Base-by-base conservation (phyloP, 805 yeast species). In the Tetrapisispora namnaoensis region DNA sequence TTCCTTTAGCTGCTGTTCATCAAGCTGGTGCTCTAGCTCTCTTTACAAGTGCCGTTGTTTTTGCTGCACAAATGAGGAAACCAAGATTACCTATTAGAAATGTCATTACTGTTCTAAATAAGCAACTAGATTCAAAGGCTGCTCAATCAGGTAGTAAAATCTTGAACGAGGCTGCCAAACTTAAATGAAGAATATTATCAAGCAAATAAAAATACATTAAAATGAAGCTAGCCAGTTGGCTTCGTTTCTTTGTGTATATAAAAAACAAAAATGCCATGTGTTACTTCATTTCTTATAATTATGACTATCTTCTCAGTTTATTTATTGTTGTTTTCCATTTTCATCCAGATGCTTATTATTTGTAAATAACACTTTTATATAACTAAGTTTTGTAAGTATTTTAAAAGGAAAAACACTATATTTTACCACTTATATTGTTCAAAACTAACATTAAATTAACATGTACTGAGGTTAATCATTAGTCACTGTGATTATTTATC, bases 11-110 rank as follows among this genome's bases (percentile, higher is more conserved):
- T 1, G 95, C 97, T 4, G 79, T 89, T 6, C 99, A 93, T 65
- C 99, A 93, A 72, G 96, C 96, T 9, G 98, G 98, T 56, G 95
- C 97, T 1, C 70, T 93, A 57, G 95, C 95, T 0, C 72, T 93
- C 44, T 72, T 93, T 57, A 90, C 99, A 0, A 74, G 85, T 16
- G 77, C 88, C n/a, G 71, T 91, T 50, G 72, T 83, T 11, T 69
- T 81, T 48, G 76, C 79, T 11, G 72, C 79, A 49, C 74, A 78
- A 48, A 65, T 86, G 56, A 72, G 81, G 53, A 73, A 73, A 53
- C 89, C 90, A 44, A 73, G 82, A 62, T 58, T 62, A 5, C 66
- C 68, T 36, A 65, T 71, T 37, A 65, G 70, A 54, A 60, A 68
- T 20, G 49, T 70, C 42, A 59, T 70, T 8, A 62, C 61, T 27